Conservation (phyloP, 2,329 filamentous ascomycete species). For the Daldinia sp. region DNA sequence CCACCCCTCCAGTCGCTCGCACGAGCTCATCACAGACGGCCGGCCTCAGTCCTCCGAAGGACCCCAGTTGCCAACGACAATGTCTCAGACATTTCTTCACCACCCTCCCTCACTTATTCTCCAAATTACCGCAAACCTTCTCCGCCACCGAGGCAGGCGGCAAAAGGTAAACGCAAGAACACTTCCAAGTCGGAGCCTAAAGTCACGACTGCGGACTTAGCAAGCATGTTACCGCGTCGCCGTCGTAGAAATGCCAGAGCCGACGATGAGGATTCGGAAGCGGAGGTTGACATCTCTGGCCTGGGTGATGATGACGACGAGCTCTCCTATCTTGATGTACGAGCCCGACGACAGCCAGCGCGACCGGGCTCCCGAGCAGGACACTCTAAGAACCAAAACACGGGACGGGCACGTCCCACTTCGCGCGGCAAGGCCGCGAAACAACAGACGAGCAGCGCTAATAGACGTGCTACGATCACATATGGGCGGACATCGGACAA, state of each 20-base stretch:
- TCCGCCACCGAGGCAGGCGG: conserved; percentile 47
- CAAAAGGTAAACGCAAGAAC: conserved; percentile 52
- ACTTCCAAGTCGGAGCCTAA: conserved; percentile 56
- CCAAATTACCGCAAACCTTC: conserved; percentile 63
- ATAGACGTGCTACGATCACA: conserved; percentile 55
- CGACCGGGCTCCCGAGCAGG: conserved; percentile 50
- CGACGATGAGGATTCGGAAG: conserved; percentile 58
- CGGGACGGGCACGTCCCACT: conserved; percentile 6
- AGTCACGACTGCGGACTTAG: conserved; percentile 66
- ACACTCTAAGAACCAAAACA: conserved; percentile 45
- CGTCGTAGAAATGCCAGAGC: conserved; percentile 56
- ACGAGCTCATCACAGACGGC: conserved; percentile 55
- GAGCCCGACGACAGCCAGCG: conserved; percentile 50
- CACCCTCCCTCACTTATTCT: conserved; percentile 75
- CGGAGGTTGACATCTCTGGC: conserved; percentile 62
- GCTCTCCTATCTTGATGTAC: conserved; percentile 60
- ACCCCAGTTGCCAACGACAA: conserved; percentile 57
- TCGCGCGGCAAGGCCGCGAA: conserved; percentile 30
- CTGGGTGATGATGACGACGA: conserved; percentile 69
- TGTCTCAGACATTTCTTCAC: conserved; percentile 70
- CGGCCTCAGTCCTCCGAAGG: conserved; percentile 48
- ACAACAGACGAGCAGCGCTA: conserved; percentile 28
- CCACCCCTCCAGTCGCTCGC: conserved; percentile 65
- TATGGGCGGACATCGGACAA: conserved; percentile 69
- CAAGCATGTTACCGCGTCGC: conserved; percentile 66